Evolutionary conservation across 257 asterid genomes (phyloP), one percentile per base, ranked within the genome.

Genomic region (Solanum peruvianum): DNA sequence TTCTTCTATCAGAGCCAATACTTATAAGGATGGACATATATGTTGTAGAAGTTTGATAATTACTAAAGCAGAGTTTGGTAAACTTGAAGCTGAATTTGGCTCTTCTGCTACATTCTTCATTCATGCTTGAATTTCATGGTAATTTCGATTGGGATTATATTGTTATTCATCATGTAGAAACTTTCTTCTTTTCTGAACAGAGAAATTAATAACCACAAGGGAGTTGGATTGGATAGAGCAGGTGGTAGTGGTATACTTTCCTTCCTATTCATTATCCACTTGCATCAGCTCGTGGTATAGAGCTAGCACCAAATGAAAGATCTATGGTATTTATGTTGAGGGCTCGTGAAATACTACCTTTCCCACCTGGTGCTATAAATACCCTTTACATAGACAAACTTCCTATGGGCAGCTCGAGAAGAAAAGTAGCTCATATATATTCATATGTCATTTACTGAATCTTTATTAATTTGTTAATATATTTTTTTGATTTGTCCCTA

Each of bases 391-490:
- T 92, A 80, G 94, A 93, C 83, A 94, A 93, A 31, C 94, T 92
- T 85, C 95, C 95, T 71, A 33, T 92, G 21, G 90, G 92, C 90
- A 76, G 92, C 89, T 86, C 91, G 44, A 90, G 84, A 87, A 77
- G 95, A 85, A 91, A 89, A 91, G 91, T 92, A 87, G 91, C 94
- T 82, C 95, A 93, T 89, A 91, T 92, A 93, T 92, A 89, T 76
- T 82, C 49, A 16, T 29, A 72, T 70, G 33, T 37, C 45, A 27
- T 42, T 27, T 27, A 9, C 14, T 41, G 23, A 29, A 71, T 85
- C 18, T 12, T 12, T 16, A n/a, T 44, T 11, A 37, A 39, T 42
- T 75, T 75, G 21, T 75, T 1, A 72, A 41, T 41, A 69, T 35
- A 9, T 20, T 29, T 44, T 44, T 58, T 15, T 41, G 25, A 27